phyloP scores from a whole-genome alignment of 2,329 filamentous ascomycete species.

The Pezicula radicicola region DNA sequence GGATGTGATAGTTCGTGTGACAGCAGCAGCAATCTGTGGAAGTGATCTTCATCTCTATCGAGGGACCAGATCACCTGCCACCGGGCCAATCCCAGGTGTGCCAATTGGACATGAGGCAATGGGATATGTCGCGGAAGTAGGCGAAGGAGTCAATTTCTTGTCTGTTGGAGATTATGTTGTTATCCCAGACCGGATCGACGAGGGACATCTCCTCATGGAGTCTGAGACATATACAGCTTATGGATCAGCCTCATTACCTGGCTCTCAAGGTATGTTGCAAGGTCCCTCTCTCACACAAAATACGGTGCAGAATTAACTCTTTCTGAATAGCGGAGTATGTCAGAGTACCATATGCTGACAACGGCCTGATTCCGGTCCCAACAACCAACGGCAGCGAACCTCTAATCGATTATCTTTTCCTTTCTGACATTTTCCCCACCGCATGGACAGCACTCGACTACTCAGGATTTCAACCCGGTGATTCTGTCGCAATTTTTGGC shows the following conservation, averaged over 20 bases:
- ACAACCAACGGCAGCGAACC: background rate
- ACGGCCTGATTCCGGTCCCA: background rate
- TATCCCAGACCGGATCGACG: conserved; percentile 28
- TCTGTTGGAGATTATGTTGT: conserved; percentile 46
- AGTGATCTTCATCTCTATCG: conserved; percentile 49
- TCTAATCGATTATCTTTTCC: conserved; percentile 17
- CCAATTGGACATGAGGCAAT: conserved; percentile 49
- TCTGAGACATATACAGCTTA: background rate
- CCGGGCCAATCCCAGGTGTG: conserved; percentile 21
- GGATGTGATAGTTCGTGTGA: conserved; percentile 37
- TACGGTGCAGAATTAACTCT: background rate
- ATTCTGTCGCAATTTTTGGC: conserved; percentile 26
- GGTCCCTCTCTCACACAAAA: background rate
- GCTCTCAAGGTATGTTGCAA: background rate
- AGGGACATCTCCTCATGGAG: background rate
- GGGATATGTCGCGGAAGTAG: conserved; percentile 40
- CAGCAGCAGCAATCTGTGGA: conserved; percentile 46
- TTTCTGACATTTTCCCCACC: conserved; percentile 21
- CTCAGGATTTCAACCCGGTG: conserved; percentile 18
- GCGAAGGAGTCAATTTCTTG: conserved; percentile 39
- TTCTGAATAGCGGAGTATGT: conserved; percentile 2
- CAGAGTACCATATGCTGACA: conserved; percentile 1
- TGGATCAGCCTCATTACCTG: background rate
- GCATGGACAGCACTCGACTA: conserved; percentile 14
- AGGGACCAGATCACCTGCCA: conserved; percentile 22